Conservation (phyloP, 352 stramenopile species). For the Phytophthora palmivora region DNA sequence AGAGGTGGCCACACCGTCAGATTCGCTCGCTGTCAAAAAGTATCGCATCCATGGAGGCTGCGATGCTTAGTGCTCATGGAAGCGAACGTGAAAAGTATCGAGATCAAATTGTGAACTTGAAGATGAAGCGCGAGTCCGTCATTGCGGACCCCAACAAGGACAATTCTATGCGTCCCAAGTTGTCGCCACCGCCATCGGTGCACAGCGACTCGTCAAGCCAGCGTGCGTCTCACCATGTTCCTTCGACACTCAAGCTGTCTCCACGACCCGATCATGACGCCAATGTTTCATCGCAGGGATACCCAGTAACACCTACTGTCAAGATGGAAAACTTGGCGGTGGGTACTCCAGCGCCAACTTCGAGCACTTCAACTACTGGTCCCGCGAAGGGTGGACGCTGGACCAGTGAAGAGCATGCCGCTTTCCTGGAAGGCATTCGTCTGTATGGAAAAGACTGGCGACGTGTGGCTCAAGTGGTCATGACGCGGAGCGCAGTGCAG, state of each 20-base stretch:
- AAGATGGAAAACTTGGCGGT: conserved; percentile 41
- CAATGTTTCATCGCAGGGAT: conserved; percentile 9
- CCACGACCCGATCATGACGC: conserved; percentile 19
- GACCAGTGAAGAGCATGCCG: conserved; percentile 87
- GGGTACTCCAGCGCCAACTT: conserved; percentile 22
- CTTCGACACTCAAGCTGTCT: conserved; percentile 33
- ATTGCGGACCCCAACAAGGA: conserved; percentile 91
- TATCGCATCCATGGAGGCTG: conserved; percentile 89
- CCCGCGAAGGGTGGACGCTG: conserved; percentile 86
- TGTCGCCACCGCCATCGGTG: conserved; percentile 29
- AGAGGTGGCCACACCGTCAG: conserved; percentile 80
- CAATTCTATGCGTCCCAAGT: conserved; percentile 60
- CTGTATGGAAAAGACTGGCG: conserved; percentile 90
- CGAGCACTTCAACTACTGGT: conserved; percentile 18
- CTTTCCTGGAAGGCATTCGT: conserved; percentile 89
- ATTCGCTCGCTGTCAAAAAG: conserved; percentile 89
- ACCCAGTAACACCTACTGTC: conserved; percentile 28
- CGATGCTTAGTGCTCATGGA: conserved; percentile 85
- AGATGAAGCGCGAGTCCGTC: conserved; percentile 86
- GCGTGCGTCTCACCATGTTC: conserved; percentile 16
- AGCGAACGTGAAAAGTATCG: conserved; percentile 86
- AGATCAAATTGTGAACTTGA: conserved; percentile 85
- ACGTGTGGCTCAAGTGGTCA: conserved; percentile 83
- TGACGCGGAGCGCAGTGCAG: conserved; percentile 87
- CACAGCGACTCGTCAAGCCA: conserved; percentile 14